phyloP scores from a whole-genome alignment of 2,329 filamentous ascomycete species.

The Pseudogymnoascus sp. region DNA sequence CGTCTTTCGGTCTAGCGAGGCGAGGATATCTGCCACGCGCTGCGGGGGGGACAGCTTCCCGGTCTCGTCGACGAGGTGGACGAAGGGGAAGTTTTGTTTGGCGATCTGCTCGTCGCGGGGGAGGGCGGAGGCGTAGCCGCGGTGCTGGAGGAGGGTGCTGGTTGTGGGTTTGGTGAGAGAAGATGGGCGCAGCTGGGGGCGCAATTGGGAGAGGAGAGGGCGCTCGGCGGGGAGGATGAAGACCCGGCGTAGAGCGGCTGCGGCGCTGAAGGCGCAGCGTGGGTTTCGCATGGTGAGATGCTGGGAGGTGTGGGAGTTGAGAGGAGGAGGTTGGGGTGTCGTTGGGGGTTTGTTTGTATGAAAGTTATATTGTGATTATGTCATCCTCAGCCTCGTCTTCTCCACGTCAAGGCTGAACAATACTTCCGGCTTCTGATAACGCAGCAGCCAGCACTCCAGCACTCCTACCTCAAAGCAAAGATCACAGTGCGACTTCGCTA shows the following conservation, averaged over 20 bases:
- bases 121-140: constrained; percentile 18
- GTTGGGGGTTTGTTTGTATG: neutral
- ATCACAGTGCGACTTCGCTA: neutral
- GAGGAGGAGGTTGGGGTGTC: neutral
- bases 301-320: neutral
- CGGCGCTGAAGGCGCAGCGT: constrained; percentile 34
- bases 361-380: neutral
- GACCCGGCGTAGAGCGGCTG: constrained; percentile 39
- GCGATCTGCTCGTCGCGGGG: constrained; percentile 42
- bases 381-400: constrained; percentile 2
- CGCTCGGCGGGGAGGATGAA: constrained; percentile 35
- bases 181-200: constrained; percentile 12
- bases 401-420: neutral
- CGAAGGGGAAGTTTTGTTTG: constrained; percentile 25
- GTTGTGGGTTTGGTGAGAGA: constrained; percentile 9
- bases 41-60: constrained; percentile 28
- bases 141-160: constrained; percentile 1
- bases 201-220: constrained; percentile 18
- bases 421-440: neutral
- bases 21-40: constrained; percentile 31
- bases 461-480: neutral
- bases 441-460: neutral
- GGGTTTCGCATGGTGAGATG: constrained; percentile 20
- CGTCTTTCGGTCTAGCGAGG: constrained; percentile 38
- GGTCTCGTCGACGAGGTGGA: constrained; percentile 36